Evolutionary conservation across 179 eudicot genomes (phyloP).

Genomic region (Gypsophila paniculata): DNA sequence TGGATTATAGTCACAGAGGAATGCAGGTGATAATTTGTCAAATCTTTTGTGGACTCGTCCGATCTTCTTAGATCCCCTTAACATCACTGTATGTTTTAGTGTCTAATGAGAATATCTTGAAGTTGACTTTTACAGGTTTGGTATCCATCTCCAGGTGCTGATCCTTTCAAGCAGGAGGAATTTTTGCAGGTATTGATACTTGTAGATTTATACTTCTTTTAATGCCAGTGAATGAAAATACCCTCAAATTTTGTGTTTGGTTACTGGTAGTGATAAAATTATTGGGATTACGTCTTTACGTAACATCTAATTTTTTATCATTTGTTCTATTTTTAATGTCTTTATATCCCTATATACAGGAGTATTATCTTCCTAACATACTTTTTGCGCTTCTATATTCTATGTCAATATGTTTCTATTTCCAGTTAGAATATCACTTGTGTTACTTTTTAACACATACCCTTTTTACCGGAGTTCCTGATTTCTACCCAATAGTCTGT

Average conservation of each 20-base stretch:
- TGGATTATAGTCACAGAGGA: constrained; percentile 96
- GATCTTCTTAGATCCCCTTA: background rate
- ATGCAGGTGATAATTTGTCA: constrained; percentile 77
- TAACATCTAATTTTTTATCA: background rate
- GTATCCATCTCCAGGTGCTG: constrained; percentile 91
- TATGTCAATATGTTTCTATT: background rate
- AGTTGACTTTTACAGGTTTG: constrained; percentile 73
- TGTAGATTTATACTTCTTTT: background rate
- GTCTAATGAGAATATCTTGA: constrained; percentile 35
- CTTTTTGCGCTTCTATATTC: background rate
- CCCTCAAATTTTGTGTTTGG: background rate
- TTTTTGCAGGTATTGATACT: constrained; percentile 77
- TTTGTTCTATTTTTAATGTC: constrained; percentile 8
- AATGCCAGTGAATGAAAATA: background rate
- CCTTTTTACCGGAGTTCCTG: background rate
- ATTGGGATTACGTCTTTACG: background rate
- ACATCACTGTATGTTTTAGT: constrained; percentile 13
- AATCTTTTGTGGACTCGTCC: constrained; percentile 10
- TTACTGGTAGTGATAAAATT: constrained; percentile 2
- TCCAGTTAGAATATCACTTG: background rate
- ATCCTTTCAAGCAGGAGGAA: constrained; percentile 94
- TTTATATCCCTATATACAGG: no score
- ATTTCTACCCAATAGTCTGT: background rate
- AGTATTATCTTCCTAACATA: background rate
- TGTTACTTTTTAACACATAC: background rate